Conservation (phyloP, 805 yeast species). For the Kodamaea nitidulidarum region DNA sequence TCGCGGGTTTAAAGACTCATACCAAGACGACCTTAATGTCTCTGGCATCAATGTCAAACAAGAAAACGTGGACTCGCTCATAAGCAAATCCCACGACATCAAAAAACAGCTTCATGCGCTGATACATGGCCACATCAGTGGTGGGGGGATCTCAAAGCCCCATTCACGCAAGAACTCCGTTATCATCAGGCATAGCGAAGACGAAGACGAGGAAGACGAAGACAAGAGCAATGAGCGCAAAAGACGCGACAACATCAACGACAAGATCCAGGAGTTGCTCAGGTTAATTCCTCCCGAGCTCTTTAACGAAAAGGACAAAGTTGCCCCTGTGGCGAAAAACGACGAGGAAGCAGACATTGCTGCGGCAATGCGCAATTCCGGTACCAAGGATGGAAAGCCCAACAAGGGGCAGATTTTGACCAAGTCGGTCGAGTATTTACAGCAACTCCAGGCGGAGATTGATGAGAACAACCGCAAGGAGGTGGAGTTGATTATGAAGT, state of each 20-base stretch:
- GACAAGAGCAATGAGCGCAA: constrained; percentile 40
- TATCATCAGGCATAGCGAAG: constrained; percentile 21
- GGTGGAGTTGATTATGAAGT: constrained; percentile 61
- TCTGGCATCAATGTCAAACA: constrained; percentile 30
- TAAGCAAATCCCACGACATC: constrained; percentile 33
- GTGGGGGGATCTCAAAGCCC: constrained; percentile 37
- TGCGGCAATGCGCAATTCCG: constrained; percentile 36
- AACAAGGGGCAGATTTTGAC: constrained; percentile 79
- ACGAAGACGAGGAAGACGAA: constrained; percentile 24
- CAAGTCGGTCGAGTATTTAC: constrained; percentile 70
- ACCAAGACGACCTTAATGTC: constrained; percentile 15
- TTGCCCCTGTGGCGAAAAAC: constrained; percentile 9
- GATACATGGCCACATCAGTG: constrained; percentile 16
- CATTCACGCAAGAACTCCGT: constrained; percentile 35
- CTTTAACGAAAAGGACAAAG: constrained; percentile 21
- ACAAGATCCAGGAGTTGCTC: constrained; percentile 41
- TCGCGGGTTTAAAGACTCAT: constrained; percentile 19
- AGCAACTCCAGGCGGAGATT: constrained; percentile 61
- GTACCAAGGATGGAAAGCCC: constrained; percentile 81
- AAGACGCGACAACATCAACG: constrained; percentile 42
- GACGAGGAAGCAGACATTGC: constrained; percentile 25
- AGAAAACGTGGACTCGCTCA: constrained; percentile 22
- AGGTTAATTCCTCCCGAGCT: constrained; percentile 34
- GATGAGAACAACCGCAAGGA: constrained; percentile 78
- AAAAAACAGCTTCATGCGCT: constrained; percentile 41